Base-by-base conservation (phyloP, 208 protist species). In the Lotmaria passim region DNA sequence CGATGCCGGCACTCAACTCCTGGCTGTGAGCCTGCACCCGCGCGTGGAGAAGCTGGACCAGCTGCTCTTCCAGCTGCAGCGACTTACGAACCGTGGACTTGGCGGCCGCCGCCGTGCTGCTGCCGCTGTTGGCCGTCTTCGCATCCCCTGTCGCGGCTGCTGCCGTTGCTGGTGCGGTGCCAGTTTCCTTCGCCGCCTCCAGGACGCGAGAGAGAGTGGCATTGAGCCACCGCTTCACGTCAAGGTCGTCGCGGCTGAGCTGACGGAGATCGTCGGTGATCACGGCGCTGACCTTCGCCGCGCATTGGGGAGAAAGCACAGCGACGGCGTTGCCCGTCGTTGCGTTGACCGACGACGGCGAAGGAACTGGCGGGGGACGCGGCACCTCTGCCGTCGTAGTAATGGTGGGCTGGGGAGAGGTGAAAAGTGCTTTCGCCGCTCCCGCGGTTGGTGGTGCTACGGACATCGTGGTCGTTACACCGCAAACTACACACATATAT, bases 151-250 rank as follows among this genome's bases (percentile, higher is more conserved):
- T 26, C 41, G 34, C 21, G 24, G n/a, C 26, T 34, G 48, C 1
- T 38, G 41, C 17, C n/a, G 58, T 24, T 28, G 51, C 21, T 50
- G 28, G 33, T 4, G 50, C 8, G 33, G 14, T 31, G 19, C 48
- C 10, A 19, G 34, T 34, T 11, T 68, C 59, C 30, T 73, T 78
- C 1, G 58, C 59, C 2, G 57, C 57, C 43, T 72, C 69, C 33
- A 70, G 19, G 24, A 80, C 60, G 3, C 61, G 60, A 15, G 69
- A 47, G 19, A 90, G 51, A 0, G 82, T 72, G 28, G 73, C 56
- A 60, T 91, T 91, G 12, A 89, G 74, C 86, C 86, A 91, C 24
- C 75, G 79, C 61, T 57, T 79, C 64, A 89, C 57, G 43, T 91
- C 83, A 14, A 86, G 31, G 41, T 75, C 66, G 38, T 78, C 73